Evolutionary conservation across 2,329 filamentous ascomycete species (phyloP), one percentile per base, ranked within the genome.

Genomic region (Geosmithia morbida): DNA sequence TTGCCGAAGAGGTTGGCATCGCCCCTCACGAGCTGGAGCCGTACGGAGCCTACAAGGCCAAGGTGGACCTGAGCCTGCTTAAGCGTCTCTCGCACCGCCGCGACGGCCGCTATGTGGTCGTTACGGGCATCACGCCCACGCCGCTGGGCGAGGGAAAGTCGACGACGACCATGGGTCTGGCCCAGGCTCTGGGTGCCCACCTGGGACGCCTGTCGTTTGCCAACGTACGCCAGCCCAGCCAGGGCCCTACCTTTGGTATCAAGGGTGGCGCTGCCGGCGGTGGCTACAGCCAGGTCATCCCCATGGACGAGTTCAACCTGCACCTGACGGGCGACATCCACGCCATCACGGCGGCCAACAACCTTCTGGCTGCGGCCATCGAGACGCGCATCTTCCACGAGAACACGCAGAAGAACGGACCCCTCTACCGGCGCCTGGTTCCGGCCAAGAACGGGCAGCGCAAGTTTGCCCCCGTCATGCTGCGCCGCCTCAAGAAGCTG

Each of bases 271-370:
- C 92, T 50, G 92, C 92, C 48, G 92, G 92, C 58, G 92, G 92
- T 64, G 92, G 92, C 40, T 98, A 97, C 77, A 95, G 87, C 64
- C 92, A 98, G 65, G 92, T 98, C 60, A 97, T 98, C 57, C 92
- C 92, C 50, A 98, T 98, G 92, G 92, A 98, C 58, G 92, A 98
- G 66, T 98, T 98, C 73, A 98, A 98, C 68, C 72, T 98, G 60
- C 92, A 98, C 65, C 70, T 98, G 58, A 98, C 92, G 48, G 92
- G 92, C 58, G 92, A 98, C 62, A 97, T 98, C 49, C 92, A 98
- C 64, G 92, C 92, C 54, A 92, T 98, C 59, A 88, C 88, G 47
- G 90, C 90, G 26, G 92, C 92, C 39, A 98, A 97, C 75, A 98
- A 98, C 67, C 74, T 98, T 49, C 77, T 98, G 42, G 90, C 92